Conservation (phyloP, 2,329 filamentous ascomycete genomes). For the Fusarium nanum region DNA sequence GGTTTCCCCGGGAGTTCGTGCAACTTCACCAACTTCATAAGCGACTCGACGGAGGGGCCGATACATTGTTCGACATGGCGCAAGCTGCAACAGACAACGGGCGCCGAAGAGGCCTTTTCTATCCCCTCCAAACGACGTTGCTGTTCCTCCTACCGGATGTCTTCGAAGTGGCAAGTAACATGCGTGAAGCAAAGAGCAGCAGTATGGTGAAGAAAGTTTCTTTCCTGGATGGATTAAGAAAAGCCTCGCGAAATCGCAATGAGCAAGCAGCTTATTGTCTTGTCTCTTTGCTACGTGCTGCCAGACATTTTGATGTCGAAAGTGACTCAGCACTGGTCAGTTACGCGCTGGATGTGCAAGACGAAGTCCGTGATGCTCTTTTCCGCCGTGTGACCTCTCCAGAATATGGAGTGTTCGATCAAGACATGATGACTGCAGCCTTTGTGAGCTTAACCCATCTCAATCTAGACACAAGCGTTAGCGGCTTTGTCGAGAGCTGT, state of each 20-base stretch:
- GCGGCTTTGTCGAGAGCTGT: conserved; percentile 67
- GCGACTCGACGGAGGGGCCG: conserved; percentile 72
- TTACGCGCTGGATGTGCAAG: conserved; percentile 76
- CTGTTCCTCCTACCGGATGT: conserved; percentile 75
- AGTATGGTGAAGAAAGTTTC: conserved; percentile 74
- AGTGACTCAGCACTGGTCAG: conserved; percentile 73
- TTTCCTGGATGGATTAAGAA: conserved; percentile 72
- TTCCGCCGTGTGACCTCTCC: conserved; percentile 65
- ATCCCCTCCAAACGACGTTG: conserved; percentile 71
- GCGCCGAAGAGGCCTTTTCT: conserved; percentile 66
- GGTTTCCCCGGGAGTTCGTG: conserved; percentile 73
- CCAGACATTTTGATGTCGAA: conserved; percentile 71
- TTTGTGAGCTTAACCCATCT: conserved; percentile 74
- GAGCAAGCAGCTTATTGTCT: conserved; percentile 76
- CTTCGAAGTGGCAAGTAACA: conserved; percentile 75
- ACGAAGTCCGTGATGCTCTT: conserved; percentile 74
- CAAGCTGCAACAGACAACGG: conserved; percentile 69
- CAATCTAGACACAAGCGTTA: conserved; percentile 68
- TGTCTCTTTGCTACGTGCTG: conserved; percentile 70
- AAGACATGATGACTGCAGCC: conserved; percentile 73
- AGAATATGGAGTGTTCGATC: conserved; percentile 66
- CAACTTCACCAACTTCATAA: conserved; percentile 69
- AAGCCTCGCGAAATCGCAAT: conserved; percentile 71
- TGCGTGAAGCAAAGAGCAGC: conserved; percentile 71
- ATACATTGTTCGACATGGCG: conserved; percentile 77